These are phyloP conservation scores for Chlamydomonas schloesseri DNA, from an alignment of 139 green algal genomes.

Conservation along the genomic window DNA sequence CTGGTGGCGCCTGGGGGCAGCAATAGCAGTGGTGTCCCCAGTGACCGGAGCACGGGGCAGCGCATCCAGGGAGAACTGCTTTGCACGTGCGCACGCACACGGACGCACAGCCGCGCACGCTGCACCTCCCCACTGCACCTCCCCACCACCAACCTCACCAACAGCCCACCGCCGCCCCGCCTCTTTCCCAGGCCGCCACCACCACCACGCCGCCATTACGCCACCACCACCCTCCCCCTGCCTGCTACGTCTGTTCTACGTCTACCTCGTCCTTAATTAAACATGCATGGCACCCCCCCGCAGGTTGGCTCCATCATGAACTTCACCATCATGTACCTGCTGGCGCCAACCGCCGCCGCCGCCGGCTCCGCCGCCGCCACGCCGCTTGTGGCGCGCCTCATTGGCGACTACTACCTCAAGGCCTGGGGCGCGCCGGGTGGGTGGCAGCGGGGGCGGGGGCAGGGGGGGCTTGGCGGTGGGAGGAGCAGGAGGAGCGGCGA, in stretches of 20 bases:
- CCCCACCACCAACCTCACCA: not conserved
- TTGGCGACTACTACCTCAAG: slow-evolving; percentile 80
- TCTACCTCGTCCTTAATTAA: too few species aligned
- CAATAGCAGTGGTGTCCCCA: too few species aligned
- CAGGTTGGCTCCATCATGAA: slow-evolving; percentile 96
- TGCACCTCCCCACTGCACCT: not conserved
- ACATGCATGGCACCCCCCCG: not conserved
- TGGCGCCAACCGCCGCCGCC: slow-evolving; percentile 82
- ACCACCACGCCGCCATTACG: too few species aligned
- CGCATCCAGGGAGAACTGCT: too few species aligned
- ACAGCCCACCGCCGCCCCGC: too few species aligned
- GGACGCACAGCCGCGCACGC: not conserved
- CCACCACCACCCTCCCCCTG: not conserved
- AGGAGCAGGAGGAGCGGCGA: too few species aligned
- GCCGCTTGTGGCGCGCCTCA: slow-evolving; percentile 54
- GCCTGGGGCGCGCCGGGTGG: slow-evolving; percentile 80
- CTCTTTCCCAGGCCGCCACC: too few species aligned
- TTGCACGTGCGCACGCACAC: too few species aligned
- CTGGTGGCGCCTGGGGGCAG: too few species aligned
- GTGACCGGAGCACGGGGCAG: too few species aligned
- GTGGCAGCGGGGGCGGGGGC: not conserved
- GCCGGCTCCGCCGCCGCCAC: slow-evolving; percentile 50
- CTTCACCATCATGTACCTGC: slow-evolving; percentile 93
- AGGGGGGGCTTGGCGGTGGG: too few species aligned
- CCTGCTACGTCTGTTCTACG: too few species aligned